Conservation (phyloP, 148 eudicot species). For the Bassia scoparia region DNA sequence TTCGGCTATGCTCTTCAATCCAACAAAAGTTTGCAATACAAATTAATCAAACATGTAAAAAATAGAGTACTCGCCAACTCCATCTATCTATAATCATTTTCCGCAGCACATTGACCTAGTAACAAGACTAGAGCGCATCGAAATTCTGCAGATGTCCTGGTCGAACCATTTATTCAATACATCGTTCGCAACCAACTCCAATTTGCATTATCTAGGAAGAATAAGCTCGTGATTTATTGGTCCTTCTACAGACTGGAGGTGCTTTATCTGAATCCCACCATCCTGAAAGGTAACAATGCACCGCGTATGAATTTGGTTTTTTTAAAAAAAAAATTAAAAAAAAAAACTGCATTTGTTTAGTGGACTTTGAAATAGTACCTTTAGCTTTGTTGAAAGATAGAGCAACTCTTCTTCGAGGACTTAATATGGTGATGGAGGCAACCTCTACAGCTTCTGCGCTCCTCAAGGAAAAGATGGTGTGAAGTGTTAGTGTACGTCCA, state of each 20-base stretch:
- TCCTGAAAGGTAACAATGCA: conserved; percentile 46
- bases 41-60: background rate
- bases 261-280: conserved; percentile 60
- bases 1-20: conserved; percentile 50
- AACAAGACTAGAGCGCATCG: background rate
- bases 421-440: conserved; percentile 58
- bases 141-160: background rate
- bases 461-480: conserved; percentile 81
- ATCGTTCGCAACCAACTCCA: conserved; percentile 75
- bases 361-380: conserved; percentile 41
- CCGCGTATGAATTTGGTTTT: background rate
- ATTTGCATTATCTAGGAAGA: conserved; percentile 62
- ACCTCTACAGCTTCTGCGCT: conserved; percentile 83
- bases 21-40: conserved; percentile 20
- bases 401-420: conserved; percentile 46
- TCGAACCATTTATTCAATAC: conserved; percentile 29
- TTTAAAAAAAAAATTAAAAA: background rate
- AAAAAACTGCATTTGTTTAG: background rate
- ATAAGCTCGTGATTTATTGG: conserved; percentile 66
- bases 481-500: conserved; percentile 97
- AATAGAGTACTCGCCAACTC: background rate
- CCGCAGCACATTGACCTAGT: background rate
- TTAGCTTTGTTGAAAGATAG: conserved; percentile 48
- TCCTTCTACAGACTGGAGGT: conserved; percentile 72
- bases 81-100: background rate